Percentiles rank a stretch among this genome's conserved stretches.
Conservation (phyloP, 2,329 filamentous ascomycete species). For the Clathrospora elynae region DNA sequence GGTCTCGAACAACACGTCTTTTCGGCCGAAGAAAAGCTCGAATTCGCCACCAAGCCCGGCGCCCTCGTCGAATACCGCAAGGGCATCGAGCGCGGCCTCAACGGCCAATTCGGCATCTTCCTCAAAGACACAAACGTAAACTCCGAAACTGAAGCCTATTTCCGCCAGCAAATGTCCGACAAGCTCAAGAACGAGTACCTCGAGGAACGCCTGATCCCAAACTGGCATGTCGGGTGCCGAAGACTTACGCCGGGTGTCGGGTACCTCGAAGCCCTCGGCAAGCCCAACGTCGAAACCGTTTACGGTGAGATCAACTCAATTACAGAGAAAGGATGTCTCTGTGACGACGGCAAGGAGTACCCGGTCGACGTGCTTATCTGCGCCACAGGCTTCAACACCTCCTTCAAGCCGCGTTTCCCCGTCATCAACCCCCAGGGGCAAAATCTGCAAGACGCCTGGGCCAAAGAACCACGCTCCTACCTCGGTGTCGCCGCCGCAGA, state of each 20-base stretch:
- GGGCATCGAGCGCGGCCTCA: constrained; percentile 53
- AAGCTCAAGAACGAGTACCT: constrained; percentile 43
- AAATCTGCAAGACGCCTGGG: constrained; percentile 55
- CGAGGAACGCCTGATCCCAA: constrained; percentile 42
- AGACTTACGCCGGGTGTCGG: constrained; percentile 53
- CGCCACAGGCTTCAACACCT: constrained; percentile 47
- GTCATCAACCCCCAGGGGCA: constrained; percentile 48
- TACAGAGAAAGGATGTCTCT: constrained; percentile 48
- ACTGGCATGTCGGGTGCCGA: constrained; percentile 49
- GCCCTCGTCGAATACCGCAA: constrained; percentile 51
- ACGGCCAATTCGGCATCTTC: constrained; percentile 56
- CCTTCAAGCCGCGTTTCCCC: constrained; percentile 54
- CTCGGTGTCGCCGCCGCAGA: constrained; percentile 53
- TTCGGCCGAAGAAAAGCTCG: constrained; percentile 48
- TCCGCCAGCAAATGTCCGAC: constrained; percentile 55
- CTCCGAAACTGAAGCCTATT: constrained; percentile 49
- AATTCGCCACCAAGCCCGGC: constrained; percentile 51
- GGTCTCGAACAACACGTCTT: constrained; percentile 54
- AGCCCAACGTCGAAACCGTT: constrained; percentile 51
- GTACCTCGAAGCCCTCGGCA: constrained; percentile 51
- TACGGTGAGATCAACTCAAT: constrained; percentile 47
- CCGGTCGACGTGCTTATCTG: constrained; percentile 46
- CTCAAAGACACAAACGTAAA: constrained; percentile 51
- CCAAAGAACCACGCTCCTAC: constrained; percentile 50
- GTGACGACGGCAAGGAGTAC: constrained; percentile 43